Evolutionary conservation across 2,329 filamentous ascomycete species (phyloP).

Genomic region (Plectosphaerella plurivora): DNA sequence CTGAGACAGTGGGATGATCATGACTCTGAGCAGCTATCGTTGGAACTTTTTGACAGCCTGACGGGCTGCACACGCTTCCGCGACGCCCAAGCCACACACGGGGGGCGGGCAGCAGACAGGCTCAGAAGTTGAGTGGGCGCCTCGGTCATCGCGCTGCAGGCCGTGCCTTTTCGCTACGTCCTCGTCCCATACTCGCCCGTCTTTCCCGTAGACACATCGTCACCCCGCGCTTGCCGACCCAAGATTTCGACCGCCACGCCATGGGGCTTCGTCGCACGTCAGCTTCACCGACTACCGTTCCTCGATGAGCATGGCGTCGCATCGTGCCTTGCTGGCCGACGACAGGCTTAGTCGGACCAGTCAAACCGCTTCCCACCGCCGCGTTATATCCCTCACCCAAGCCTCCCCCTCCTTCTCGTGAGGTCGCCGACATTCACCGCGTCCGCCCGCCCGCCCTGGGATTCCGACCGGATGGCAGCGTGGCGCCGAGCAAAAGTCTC

Average conservation of each 20-base stretch:
- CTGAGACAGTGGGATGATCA: too few species aligned
- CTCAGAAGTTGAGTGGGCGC: too few species aligned
- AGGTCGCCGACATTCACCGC: background rate
- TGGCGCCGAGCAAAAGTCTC: background rate
- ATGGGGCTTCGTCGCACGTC: background rate
- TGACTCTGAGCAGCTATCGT: too few species aligned
- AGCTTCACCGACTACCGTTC: background rate
- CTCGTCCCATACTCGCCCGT: background rate
- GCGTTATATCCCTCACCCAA: background rate
- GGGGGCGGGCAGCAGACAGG: too few species aligned
- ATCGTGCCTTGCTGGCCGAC: background rate
- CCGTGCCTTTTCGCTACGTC: too few species aligned
- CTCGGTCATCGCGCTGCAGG: too few species aligned
- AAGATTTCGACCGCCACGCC: background rate
- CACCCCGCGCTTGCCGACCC: background rate
- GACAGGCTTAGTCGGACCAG: background rate
- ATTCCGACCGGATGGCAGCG: background rate
- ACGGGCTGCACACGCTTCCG: too few species aligned
- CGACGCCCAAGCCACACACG: background rate
- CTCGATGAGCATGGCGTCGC: background rate
- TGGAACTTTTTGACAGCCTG: too few species aligned
- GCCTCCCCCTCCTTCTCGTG: background rate
- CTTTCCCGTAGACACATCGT: background rate
- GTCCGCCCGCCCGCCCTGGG: background rate
- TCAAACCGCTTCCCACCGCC: background rate